phyloP scores from a whole-genome alignment of 441 rosid genomes.

The Euphorbia corollata region DNA sequence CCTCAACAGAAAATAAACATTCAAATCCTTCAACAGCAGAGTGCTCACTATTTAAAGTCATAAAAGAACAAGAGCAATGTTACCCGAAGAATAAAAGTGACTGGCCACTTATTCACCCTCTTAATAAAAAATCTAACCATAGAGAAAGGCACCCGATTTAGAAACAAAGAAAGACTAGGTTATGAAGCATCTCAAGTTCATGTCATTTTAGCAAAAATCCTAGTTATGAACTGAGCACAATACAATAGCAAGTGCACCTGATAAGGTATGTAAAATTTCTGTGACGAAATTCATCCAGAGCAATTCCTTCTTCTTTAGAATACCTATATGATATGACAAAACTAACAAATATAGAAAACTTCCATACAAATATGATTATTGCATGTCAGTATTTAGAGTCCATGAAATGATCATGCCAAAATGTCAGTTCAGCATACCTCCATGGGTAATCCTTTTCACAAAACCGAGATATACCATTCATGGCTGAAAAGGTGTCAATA shows the following conservation, averaged over 20 bases:
- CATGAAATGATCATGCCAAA: background rate
- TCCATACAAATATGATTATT: background rate
- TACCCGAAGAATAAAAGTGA: no score
- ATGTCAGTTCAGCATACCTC: slow-evolving; percentile 45
- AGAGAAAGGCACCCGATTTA: no score
- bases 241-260: slow-evolving; percentile 39
- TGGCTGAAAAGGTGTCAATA: slow-evolving; percentile 86
- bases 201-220: background rate
- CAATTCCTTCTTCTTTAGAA: slow-evolving; percentile 87
- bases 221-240: background rate
- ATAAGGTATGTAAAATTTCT: slow-evolving; percentile 77
- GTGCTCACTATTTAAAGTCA: slow-evolving; percentile 43
- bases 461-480: slow-evolving; percentile 94
- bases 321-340: slow-evolving; percentile 42
- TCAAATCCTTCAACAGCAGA: slow-evolving; percentile 50
- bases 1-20: slow-evolving; percentile 55
- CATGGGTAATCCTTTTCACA: slow-evolving; percentile 71
- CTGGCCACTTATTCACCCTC: no score
- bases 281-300: slow-evolving; percentile 37
- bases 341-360: slow-evolving; percentile 1
- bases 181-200: no score
- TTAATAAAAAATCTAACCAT: no score
- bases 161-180: no score
- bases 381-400: no score
- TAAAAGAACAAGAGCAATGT: background rate